Base-by-base conservation (phyloP, 768 basidiomycete genomes). In the Phlebiopsis gigantea region DNA sequence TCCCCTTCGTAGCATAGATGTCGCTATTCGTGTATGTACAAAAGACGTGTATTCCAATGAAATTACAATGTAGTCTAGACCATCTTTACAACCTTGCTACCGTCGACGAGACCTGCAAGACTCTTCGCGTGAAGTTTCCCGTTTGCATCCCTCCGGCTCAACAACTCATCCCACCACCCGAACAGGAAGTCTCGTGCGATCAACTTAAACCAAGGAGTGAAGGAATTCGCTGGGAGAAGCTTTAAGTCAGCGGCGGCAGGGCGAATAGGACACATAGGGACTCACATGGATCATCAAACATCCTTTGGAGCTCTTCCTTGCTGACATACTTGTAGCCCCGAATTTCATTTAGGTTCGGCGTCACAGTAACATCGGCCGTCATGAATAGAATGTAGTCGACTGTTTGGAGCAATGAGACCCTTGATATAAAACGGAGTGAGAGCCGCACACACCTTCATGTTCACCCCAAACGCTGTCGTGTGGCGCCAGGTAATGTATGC, bases 151-250 rank as follows among this genome's bases (percentile, higher is more conserved):
- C 76, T 82, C 34, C 89, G 84, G 53, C 74, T 75, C 60, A 88
- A 66, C 43, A 99, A 83, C 59, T 89, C 87, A 66, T 97, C 93
- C 97, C 97, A 99, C 97, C 97, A 99, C 22, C 90, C 92, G 68
- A 95, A 98, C 43, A 99, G 79, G 72, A 96, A 96, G 69, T 98
- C 93, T 3, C 94, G 84, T 1, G 93, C 94, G 66, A 99, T 98
- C 26, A 98, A 84, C 71, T 94, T 92, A 84, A 99, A 99, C 97
- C 97, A 99, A 0, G 97, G 97, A 6, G 97, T 99, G 71, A 99
- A 99, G 1, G 81, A 82, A 69, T 91, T 91, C 56, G 72, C 93
- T 96, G 64, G 14, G 10, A 22, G 22, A 29, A 6, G 10, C 14
- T 19, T 51, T 6, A 51, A 15, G 31, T 29, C 47, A 26, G 29